Base-by-base conservation (phyloP, 345 rosid genomes). In the Boechera divaricarpa region DNA sequence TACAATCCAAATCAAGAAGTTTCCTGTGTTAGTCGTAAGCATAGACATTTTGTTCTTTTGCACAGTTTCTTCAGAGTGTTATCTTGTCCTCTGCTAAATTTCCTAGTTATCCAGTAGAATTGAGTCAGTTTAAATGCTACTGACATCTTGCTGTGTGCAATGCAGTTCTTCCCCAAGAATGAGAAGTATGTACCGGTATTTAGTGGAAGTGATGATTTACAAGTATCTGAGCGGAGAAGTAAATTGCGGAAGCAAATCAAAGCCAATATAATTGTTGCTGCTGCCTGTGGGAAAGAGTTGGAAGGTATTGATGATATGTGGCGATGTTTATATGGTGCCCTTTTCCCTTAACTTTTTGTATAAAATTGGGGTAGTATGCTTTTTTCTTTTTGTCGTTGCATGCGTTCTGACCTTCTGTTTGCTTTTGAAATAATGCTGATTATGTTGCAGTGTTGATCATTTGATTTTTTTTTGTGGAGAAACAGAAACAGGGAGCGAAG, bases 401-500 rank as follows among this genome's bases (percentile, higher is more conserved):
- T 32, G 47, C 45, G 51, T 52, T 51, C 24, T 13, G 48, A 21
- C 18, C 69, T 31, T 48, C 26, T 65, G 29, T 48, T 16, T 32
- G 32, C 70, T 16, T 2, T 32, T 47, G n/a, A 48, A 49, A 3
- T 18, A 16, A 10, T 16, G 45, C 32, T 67, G 32, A 2, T 33
- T 33, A 16, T 48, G 69, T 36, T 2, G 6, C 35, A 6, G 35
- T 32, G 5, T 48, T 31, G 29, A 47, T 16, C 35, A 29, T 21
- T 10, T 51, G 10, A 18, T 26, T 3, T 44, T 12, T 28, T 39
- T n/a, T 5, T 7, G 6, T 36, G 38, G 29, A 13, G 53, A 63
- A 45, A 67, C 88, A 93, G 98, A 93, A 85, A 90, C 98, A 5
- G 98, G 97, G 58, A 93, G 98, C 48, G 98, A 93, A 84, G 98